Evolutionary conservation across 768 basidiomycete species (phyloP), one percentile per base, ranked within the genome.

Genomic region (Candolleomyces aberdarensis): DNA sequence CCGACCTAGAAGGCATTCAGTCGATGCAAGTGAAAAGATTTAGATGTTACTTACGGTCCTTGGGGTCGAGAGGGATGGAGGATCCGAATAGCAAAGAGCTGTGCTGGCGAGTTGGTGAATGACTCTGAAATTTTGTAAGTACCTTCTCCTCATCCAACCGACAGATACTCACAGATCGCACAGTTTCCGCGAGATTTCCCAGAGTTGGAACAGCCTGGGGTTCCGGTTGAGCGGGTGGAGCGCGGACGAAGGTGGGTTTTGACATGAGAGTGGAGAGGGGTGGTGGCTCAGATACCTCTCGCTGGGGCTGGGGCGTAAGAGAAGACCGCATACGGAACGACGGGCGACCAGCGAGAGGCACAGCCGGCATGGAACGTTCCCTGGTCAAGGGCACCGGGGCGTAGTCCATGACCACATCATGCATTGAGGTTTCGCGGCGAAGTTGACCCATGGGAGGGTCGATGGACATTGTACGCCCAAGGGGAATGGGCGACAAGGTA

Each of bases 171-270:
- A 89, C 88, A 22, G 66, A 77, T 64, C 85, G 80, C 44, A 80
- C 81, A 54, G 83, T 78, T 20, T 87, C 85, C 14, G 80, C 77
- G 5, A 88, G 72, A n/a, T 80, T 80, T 41, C 86, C 86, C 44
- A 88, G 74, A 49, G 86, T 88, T 1, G 80, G 64, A n/a, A 76
- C 71, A 19, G 73, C 69, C 51, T 69, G 67, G 14, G 66, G 59
- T 44, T 74, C 70, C 15, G 68, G 55, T 22, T 67, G 58, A 41
- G 69, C 71, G 50, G 71, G 68, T 5, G 89, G 88, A 0, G 85
- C 81, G 64, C 82, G 88, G 14, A 92, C 81, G 67, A 91, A 92
- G 59, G 82, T 77, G 20, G 90, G 90, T 66, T 88, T 86, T 31
- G 83, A 80, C 61, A 80, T 77, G 44, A 92, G 80, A 56, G 82